Conservation (phyloP, 1,284 basidiomycete genomes). For the Entoloma clypeatum region DNA sequence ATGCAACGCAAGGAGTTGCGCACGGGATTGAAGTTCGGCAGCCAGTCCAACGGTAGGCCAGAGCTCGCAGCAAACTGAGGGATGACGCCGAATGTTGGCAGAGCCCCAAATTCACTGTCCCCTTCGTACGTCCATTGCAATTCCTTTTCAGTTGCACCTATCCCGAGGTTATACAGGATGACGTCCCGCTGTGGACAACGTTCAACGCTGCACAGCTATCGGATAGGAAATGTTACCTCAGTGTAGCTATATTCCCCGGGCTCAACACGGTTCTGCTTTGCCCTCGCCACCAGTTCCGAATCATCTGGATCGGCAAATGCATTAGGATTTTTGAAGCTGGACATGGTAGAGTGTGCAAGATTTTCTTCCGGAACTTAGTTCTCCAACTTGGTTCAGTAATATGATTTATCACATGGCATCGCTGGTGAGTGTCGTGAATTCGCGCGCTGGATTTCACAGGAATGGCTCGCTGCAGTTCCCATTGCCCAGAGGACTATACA, state of each 20-base stretch:
- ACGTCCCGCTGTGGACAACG: conserved; percentile 68
- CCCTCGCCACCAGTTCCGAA: conserved; percentile 76
- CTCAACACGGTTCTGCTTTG: conserved; percentile 64
- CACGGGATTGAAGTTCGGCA: conserved; percentile 94
- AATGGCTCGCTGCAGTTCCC: too few species aligned
- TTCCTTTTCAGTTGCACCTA: conserved; percentile 94
- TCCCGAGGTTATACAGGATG: conserved; percentile 92
- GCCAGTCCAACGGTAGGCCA: conserved; percentile 70
- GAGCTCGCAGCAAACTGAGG: conserved; percentile 83
- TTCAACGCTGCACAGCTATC: background rate
- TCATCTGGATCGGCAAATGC: conserved; percentile 82
- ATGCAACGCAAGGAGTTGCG: conserved; percentile 19
- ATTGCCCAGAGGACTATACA: too few species aligned
- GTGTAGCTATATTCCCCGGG: conserved; percentile 70
- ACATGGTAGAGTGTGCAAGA: conserved; percentile 25
- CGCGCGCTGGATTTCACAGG: too few species aligned
- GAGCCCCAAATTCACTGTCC: conserved; percentile 78
- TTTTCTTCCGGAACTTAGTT: background rate
- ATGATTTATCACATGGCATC: conserved; percentile 13
- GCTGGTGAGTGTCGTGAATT: too few species aligned
- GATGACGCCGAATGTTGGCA: conserved; percentile 95
- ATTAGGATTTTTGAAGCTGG: conserved; percentile 37
- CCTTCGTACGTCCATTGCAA: conserved; percentile 92
- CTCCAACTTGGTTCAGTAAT: background rate
- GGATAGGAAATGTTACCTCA: conserved; percentile 37